These are phyloP conservation scores for Spergularia marina DNA, from an alignment of 148 eudicot species.

Conservation along the genomic window DNA sequence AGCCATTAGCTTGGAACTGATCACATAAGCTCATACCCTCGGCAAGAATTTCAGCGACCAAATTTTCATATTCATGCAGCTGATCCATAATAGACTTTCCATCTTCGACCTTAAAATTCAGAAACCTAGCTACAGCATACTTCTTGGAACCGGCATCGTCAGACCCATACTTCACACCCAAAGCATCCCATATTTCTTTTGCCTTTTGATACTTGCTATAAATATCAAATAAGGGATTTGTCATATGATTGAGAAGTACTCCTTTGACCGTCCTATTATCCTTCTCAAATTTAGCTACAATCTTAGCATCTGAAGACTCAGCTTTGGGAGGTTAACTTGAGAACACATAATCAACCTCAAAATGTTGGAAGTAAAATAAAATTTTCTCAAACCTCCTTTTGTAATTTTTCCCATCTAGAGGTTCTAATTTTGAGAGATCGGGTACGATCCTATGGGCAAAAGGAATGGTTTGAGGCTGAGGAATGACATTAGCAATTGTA, in stretches of 20 bases:
- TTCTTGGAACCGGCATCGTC: slow-evolving; percentile 2
- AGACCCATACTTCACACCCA: background rate
- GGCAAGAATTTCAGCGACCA: background rate
- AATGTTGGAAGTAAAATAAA: too few species aligned
- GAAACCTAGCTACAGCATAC: background rate
- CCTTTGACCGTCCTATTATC: background rate
- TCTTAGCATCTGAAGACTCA: too few species aligned
- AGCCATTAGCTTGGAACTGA: slow-evolving; percentile 5
- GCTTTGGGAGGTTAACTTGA: too few species aligned
- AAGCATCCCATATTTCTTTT: background rate
- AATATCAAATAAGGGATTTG: background rate
- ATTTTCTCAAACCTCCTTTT: too few species aligned
- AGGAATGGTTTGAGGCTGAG: too few species aligned
- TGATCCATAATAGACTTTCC: background rate
- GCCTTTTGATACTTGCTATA: background rate
- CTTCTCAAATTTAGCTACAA: background rate
- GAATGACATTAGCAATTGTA: too few species aligned
- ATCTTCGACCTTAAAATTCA: background rate
- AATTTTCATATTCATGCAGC: background rate
- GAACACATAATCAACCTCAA: too few species aligned
- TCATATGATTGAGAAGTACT: slow-evolving; percentile 2
- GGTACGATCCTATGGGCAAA: too few species aligned
- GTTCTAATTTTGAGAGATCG: too few species aligned
- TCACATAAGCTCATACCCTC: background rate
- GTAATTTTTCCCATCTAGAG: too few species aligned